Evolutionary conservation across 2,329 filamentous ascomycete genomes (phyloP).

Genomic region (Aureobasidium pullulans): DNA sequence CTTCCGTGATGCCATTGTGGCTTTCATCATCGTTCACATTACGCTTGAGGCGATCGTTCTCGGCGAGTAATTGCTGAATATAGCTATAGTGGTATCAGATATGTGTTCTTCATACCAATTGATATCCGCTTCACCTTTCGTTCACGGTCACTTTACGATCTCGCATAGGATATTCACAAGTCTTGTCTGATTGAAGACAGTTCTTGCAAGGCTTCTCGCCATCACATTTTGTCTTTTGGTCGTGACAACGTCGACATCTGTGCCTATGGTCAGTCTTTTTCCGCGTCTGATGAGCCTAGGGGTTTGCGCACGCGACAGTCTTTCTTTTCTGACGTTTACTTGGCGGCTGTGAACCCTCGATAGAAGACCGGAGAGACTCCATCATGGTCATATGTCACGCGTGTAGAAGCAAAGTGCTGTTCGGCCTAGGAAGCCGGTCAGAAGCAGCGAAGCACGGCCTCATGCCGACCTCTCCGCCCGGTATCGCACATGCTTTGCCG

Average conservation of each 20-base stretch:
- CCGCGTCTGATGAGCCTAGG: background rate
- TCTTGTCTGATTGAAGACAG: slow-evolving; percentile 21
- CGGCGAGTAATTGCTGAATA: slow-evolving; percentile 24
- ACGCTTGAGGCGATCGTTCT: slow-evolving; percentile 25
- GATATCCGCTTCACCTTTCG: slow-evolving; percentile 18
- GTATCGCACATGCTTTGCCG: background rate
- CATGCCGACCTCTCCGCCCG: background rate
- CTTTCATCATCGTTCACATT: background rate
- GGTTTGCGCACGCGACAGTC: slow-evolving; percentile 5
- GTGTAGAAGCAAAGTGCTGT: background rate
- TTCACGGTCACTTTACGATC: slow-evolving; percentile 27
- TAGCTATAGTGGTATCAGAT: slow-evolving; percentile 17
- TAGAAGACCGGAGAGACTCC: slow-evolving; percentile 19
- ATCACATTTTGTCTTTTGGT: slow-evolving; percentile 29
- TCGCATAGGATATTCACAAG: slow-evolving; percentile 24
- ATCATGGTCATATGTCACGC: background rate
- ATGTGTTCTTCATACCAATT: background rate
- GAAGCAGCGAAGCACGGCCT: slow-evolving; percentile 1
- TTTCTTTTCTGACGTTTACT: slow-evolving; percentile 11
- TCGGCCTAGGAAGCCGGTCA: background rate
- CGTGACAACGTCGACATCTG: slow-evolving; percentile 15
- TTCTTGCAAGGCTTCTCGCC: slow-evolving; percentile 27
- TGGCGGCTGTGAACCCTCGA: background rate
- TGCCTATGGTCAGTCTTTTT: background rate
- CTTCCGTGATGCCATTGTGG: background rate